These are phyloP conservation scores for Tolypocladium tundrense DNA, from an alignment of 2,329 filamentous ascomycete genomes.

Conservation along the genomic window DNA sequence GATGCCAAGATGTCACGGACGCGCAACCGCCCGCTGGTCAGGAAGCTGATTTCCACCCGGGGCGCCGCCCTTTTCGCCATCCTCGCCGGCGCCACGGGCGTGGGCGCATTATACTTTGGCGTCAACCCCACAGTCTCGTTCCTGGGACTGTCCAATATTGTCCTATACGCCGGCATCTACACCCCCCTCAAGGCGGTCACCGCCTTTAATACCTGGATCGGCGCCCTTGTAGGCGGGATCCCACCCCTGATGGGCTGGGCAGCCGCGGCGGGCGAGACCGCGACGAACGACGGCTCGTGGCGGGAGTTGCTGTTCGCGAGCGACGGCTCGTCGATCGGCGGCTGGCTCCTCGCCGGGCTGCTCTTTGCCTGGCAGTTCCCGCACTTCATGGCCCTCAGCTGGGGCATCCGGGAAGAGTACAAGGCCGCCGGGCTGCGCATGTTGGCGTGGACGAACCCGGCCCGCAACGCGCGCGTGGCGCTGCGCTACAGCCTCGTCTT, in stretches of 20 bases:
- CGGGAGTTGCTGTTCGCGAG: slow-evolving; percentile 61
- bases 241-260: slow-evolving; percentile 98
- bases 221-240: slow-evolving; percentile 84
- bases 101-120: slow-evolving; percentile 69
- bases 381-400: slow-evolving; percentile 92
- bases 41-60: slow-evolving; percentile 62
- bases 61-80: slow-evolving; percentile 71
- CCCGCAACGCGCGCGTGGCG: slow-evolving; percentile 76
- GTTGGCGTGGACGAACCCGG: slow-evolving; percentile 82
- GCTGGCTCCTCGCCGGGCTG: slow-evolving; percentile 77
- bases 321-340: slow-evolving; percentile 57
- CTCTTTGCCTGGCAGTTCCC: slow-evolving; percentile 97
- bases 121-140: slow-evolving; percentile 90
- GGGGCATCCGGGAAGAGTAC: slow-evolving; percentile 85
- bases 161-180: slow-evolving; percentile 83
- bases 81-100: slow-evolving; percentile 58
- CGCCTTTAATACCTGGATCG: slow-evolving; percentile 88
- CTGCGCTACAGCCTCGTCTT: slow-evolving; percentile 78
- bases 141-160: slow-evolving; percentile 75
- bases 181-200: slow-evolving; percentile 85
- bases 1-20: slow-evolving; percentile 94
- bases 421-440: slow-evolving; percentile 56
- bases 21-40: slow-evolving; percentile 77
- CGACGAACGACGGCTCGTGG: slow-evolving; percentile 66
- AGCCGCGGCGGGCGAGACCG: slow-evolving; percentile 81